Evolutionary conservation across 1,284 basidiomycete species (phyloP).

Genomic region (Limonomyces culmigenus): DNA sequence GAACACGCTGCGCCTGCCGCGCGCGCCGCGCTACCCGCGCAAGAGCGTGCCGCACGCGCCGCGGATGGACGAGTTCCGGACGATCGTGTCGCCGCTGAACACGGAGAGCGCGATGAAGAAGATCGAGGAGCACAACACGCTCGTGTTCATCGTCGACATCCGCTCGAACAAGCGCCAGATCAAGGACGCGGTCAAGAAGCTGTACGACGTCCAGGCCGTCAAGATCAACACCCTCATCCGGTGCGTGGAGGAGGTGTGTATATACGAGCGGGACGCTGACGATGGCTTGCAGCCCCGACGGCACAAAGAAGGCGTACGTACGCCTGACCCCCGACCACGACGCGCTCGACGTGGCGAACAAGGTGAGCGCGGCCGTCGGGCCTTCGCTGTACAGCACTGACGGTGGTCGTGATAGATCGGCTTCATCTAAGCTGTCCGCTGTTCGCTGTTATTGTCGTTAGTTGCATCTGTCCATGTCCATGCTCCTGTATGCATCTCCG

Average conservation of each 20-base stretch:
- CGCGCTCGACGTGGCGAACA: slow-evolving; percentile 97
- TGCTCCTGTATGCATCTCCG: background rate
- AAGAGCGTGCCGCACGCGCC: slow-evolving; percentile 92
- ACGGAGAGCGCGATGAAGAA: slow-evolving; percentile 90
- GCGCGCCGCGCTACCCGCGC: slow-evolving; percentile 85
- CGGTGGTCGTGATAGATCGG: slow-evolving; percentile 36
- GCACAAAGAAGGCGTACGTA: slow-evolving; percentile 99
- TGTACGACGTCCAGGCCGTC: slow-evolving; percentile 92
- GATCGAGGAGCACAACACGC: slow-evolving; percentile 99
- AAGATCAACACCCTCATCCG: slow-evolving; percentile 98
- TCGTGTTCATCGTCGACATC: slow-evolving; percentile 95
- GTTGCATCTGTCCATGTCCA: slow-evolving; percentile 1
- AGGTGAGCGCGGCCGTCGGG: slow-evolving; percentile 37
- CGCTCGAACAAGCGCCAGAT: slow-evolving; percentile 96
- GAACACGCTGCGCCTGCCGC: slow-evolving; percentile 79
- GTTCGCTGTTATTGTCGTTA: no score
- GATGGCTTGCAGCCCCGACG: slow-evolving; percentile 63
- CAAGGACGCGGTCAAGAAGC: slow-evolving; percentile 97
- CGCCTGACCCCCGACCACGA: slow-evolving; percentile 92
- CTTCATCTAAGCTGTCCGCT: slow-evolving; percentile 41
- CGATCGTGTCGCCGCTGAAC: slow-evolving; percentile 79
- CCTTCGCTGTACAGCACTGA: background rate
- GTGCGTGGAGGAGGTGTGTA: slow-evolving; percentile 24
- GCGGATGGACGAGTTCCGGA: slow-evolving; percentile 94
- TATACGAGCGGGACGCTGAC: no score